phyloP scores from a whole-genome alignment of 2,329 filamentous ascomycete species.

The Rhexocercosporidium sp. region DNA sequence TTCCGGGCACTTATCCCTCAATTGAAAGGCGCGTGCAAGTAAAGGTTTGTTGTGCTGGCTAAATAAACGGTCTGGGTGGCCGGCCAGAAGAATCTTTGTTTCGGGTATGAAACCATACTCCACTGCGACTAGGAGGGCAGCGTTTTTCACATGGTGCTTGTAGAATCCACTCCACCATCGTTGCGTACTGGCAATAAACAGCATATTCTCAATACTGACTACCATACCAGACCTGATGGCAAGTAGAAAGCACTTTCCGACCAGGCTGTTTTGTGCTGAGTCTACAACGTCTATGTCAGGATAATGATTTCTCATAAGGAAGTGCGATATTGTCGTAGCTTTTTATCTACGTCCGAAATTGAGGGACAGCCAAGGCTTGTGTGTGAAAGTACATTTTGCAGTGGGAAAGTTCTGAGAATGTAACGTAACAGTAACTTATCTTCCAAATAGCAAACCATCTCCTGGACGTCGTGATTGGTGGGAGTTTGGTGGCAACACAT shows the following conservation, averaged over 20 bases:
- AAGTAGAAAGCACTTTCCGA: background rate
- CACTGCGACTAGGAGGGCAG: background rate
- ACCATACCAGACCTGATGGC: background rate
- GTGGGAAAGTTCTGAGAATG: background rate
- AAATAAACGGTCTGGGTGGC: background rate
- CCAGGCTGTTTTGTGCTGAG: background rate
- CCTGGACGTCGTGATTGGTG: background rate
- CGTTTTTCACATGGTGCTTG: background rate
- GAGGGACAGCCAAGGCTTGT: background rate
- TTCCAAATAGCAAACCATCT: background rate
- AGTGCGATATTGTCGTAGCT: background rate
- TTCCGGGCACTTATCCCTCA: background rate
- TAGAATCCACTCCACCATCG: background rate
- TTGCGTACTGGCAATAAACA: background rate
- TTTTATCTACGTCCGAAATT: background rate
- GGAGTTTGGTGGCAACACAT: background rate
- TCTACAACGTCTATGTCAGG: background rate
- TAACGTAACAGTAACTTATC: background rate
- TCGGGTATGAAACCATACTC: background rate
- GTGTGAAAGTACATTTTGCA: background rate
- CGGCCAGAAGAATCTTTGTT: background rate
- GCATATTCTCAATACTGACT: background rate
- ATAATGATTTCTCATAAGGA: background rate
- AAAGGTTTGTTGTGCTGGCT: background rate
- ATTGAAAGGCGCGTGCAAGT: background rate